Evolutionary conservation across 805 yeast species (phyloP).

Genomic region (Hanseniaspora osmophila): DNA sequence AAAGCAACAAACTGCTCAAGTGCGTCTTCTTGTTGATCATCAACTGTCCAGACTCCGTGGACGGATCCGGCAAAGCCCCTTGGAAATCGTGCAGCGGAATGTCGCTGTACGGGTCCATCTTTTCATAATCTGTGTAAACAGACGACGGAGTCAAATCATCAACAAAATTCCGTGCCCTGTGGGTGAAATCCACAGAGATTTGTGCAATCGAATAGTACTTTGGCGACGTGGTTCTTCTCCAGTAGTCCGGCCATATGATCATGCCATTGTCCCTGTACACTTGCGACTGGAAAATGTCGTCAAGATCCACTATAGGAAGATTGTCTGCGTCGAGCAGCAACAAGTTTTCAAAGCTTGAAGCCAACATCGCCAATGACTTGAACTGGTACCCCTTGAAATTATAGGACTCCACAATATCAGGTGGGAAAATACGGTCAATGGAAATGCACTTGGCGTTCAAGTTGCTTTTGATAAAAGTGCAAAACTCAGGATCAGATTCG

Average conservation of each 20-base stretch:
- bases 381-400: constrained; percentile 51
- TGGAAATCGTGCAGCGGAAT: constrained; percentile 44
- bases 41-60: constrained; percentile 62
- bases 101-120: constrained; percentile 13
- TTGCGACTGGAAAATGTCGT: constrained; percentile 39
- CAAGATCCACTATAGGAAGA: constrained; percentile 54
- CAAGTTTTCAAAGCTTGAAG: constrained; percentile 60
- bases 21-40: constrained; percentile 48
- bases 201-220: constrained; percentile 56
- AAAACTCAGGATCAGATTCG: constrained; percentile 45
- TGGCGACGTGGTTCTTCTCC: constrained; percentile 77
- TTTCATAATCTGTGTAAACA: constrained; percentile 10
- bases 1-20: constrained; percentile 40
- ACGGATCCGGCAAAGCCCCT: constrained; percentile 54
- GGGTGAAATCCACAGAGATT: constrained; percentile 28
- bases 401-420: constrained; percentile 31
- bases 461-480: constrained; percentile 37
- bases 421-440: constrained; percentile 40
- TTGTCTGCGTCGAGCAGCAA: constrained; percentile 66
- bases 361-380: constrained; percentile 55
- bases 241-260: constrained; percentile 74
- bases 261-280: constrained; percentile 40
- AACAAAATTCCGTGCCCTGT: constrained; percentile 23
- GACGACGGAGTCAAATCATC: constrained; percentile 23
- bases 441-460: constrained; percentile 55